These are phyloP conservation scores for Leptosphaerulina australis DNA, from an alignment of 2,329 filamentous ascomycete species.

Conservation along the genomic window DNA sequence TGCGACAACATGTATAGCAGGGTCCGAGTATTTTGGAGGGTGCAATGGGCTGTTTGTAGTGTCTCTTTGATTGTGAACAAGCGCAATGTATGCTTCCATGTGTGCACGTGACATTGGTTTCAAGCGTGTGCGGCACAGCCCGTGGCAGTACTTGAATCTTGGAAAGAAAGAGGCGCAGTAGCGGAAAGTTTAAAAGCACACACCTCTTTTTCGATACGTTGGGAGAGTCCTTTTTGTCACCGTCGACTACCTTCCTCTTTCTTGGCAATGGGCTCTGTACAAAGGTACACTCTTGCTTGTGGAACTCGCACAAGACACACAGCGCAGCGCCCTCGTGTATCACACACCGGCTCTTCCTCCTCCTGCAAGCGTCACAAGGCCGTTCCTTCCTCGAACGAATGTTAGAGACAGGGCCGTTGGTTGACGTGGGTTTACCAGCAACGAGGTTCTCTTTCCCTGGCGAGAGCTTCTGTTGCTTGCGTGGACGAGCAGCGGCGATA, in stretches of 20 bases:
- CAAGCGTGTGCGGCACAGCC: slow-evolving; percentile 15
- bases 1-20: slow-evolving; percentile 7
- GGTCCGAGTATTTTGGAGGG: background rate
- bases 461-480: slow-evolving; percentile 49
- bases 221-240: slow-evolving; percentile 63
- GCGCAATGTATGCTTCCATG: slow-evolving; percentile 15
- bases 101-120: slow-evolving; percentile 30
- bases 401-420: slow-evolving; percentile 45
- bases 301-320: slow-evolving; percentile 78
- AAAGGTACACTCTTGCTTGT: slow-evolving; percentile 79
- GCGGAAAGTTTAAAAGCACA: slow-evolving; percentile 49
- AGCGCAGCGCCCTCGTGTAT: slow-evolving; percentile 74
- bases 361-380: slow-evolving; percentile 70
- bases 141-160: slow-evolving; percentile 17
- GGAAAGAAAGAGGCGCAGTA: slow-evolving; percentile 18
- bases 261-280: slow-evolving; percentile 76
- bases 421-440: slow-evolving; percentile 47
- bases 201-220: slow-evolving; percentile 70
- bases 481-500: slow-evolving; percentile 54
- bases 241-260: slow-evolving; percentile 77
- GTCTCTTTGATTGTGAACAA: background rate
- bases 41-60: background rate
- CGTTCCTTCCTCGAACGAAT: slow-evolving; percentile 50
- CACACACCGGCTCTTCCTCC: slow-evolving; percentile 76
- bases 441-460: slow-evolving; percentile 53